phyloP scores from a whole-genome alignment of 2,329 filamentous ascomycete species.

The Chrysosporium keratinophilum region DNA sequence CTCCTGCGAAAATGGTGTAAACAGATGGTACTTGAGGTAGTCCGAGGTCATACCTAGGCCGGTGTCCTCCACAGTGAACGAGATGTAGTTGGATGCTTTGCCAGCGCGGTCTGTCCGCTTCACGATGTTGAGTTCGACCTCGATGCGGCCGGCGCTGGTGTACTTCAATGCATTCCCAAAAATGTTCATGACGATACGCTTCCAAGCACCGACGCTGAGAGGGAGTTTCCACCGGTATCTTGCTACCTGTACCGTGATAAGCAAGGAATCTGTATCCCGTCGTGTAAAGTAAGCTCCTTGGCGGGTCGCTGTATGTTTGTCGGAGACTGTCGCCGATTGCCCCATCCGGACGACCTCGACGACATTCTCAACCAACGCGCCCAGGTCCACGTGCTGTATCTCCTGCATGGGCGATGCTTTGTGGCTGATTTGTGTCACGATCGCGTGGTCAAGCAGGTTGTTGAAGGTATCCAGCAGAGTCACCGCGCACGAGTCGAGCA shows the following conservation, averaged over 20 bases:
- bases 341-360: too few relatives aligned
- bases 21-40: conserved; percentile 18
- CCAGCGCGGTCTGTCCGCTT: not conserved
- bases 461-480: not conserved
- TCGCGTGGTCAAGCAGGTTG: too few relatives aligned
- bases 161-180: conserved; percentile 43
- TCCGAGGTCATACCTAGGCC: conserved; percentile 24
- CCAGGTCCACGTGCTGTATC: too few relatives aligned
- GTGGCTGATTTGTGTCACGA: too few relatives aligned
- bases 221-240: conserved; percentile 8
- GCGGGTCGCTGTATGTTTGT: too few relatives aligned
- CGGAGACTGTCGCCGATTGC: too few relatives aligned
- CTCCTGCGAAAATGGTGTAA: conserved; percentile 19
- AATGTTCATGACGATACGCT: conserved; percentile 41
- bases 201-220: conserved; percentile 33
- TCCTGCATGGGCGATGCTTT: too few relatives aligned
- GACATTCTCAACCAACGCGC: too few relatives aligned
- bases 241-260: too few relatives aligned
- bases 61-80: conserved; percentile 23
- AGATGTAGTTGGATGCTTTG: conserved; percentile 14
- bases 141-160: conserved; percentile 34
- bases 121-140: conserved; percentile 25
- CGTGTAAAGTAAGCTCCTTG: too few relatives aligned
- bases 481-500: not conserved
- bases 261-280: too few relatives aligned